Evolutionary conservation across 345 rosid species (phyloP), one percentile per base, ranked within the genome.

Genomic region (Cardamine occulta): DNA sequence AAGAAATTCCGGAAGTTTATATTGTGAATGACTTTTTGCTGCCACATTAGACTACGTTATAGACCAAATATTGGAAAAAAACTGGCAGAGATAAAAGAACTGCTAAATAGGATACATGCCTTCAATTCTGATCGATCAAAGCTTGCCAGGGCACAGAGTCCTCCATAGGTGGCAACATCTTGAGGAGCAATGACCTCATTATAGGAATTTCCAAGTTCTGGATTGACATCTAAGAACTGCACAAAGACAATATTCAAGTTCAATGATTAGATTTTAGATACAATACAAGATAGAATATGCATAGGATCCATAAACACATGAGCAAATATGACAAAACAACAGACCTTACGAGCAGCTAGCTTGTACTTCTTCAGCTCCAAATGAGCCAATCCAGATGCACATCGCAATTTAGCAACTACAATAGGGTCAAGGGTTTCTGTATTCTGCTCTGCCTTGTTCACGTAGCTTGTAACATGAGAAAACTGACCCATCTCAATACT

Each of bases 401-500:
- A 93, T 1, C 88, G 85, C 45, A 96, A 76, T 77, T 96, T 96
- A 14, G 98, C 81, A 62, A 84, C 73, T 7, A 87, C 81, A 44
- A 79, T 48, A 17, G 91, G 80, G 31, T 96, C 98, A 51, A 86
- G 92, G 6, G 86, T 84, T 24, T 96, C 97, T 0, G 85, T 74
- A 52, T 90, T 88, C 82, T 96, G 99, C 71, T 96, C 99, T 21
- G 97, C 99, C 81, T 93, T 93, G 84, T 87, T 85, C 48, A 88
- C 95, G 52, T 96, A 91, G 83, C 95, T 96, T 32, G 97, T 85
- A 47, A 93, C 99, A 72, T 93, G 99, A 76, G 86, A 76, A 73
- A 96, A 91, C 66, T 96, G 99, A 44, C 98, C 95, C 98, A 89
- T 93, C 86, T 91, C 99, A 59, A 96, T 93, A 79, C 98, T 96